phyloP scores from a whole-genome alignment of 805 yeast genomes.

The Monosporozyma aerobia region DNA sequence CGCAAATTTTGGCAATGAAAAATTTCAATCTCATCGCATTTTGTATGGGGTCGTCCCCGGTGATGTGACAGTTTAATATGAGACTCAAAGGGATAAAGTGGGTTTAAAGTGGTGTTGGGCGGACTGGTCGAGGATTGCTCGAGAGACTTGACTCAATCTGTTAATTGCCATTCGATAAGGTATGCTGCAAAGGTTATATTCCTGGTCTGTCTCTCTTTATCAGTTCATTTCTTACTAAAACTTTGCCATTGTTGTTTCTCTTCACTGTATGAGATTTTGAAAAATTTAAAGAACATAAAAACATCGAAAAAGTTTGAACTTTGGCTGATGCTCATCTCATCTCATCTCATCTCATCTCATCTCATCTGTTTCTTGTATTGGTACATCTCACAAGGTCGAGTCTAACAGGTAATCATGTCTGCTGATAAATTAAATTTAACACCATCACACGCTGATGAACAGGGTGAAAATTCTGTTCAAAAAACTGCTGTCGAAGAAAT shows the following conservation, averaged over 20 bases:
- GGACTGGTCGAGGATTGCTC: no score
- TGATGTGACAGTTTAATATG: not conserved
- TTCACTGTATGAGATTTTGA: not conserved
- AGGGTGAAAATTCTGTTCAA: constrained; percentile 34
- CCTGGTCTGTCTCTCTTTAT: no score
- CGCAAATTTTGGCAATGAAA: not conserved
- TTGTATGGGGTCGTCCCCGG: not conserved
- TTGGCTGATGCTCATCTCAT: not conserved
- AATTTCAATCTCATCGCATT: constrained; percentile 1
- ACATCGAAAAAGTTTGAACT: not conserved
- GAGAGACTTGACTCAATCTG: not conserved
- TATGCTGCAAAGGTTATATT: not conserved
- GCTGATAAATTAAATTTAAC: constrained; percentile 9
- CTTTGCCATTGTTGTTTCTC: not conserved
- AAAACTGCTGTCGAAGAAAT: constrained; percentile 34
- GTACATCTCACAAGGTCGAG: no score
- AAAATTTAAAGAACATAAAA: not conserved
- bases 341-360: not conserved
- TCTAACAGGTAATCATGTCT: not conserved
- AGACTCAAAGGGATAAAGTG: no score
- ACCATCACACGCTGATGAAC: constrained; percentile 28
- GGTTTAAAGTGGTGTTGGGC: no score
- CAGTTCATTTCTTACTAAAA: no score
- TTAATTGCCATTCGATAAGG: not conserved
- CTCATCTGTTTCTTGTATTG: not conserved